phyloP scores from a whole-genome alignment of 2,329 filamentous ascomycete genomes.

The Botryotinia convoluta region DNA sequence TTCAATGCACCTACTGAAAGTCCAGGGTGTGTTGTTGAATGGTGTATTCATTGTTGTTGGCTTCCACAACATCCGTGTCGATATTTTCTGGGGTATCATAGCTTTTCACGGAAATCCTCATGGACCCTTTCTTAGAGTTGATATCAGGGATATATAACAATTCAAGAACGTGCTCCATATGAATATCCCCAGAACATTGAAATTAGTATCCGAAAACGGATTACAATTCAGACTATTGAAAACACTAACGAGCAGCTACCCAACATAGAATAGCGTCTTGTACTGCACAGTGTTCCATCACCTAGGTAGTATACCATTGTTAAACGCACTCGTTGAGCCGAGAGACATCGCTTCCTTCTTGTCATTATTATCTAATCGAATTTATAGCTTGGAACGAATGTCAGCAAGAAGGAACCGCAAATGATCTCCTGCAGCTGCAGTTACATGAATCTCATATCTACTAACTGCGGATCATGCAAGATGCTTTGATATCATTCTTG shows the following conservation, averaged over 20 bases:
- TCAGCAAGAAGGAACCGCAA: neutral
- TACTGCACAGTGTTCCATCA: neutral
- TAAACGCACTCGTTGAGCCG: neutral
- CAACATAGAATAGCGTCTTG: neutral
- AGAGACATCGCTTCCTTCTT: neutral
- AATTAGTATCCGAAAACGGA: neutral
- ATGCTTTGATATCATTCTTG: neutral
- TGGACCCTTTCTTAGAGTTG: neutral
- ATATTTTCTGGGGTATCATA: neutral
- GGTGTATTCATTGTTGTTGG: neutral
- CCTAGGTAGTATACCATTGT: neutral
- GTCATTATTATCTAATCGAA: neutral
- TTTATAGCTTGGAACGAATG: neutral
- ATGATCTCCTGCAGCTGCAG: neutral
- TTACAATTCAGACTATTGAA: neutral
- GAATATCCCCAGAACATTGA: neutral
- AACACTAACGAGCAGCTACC: neutral
- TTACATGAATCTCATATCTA: neutral
- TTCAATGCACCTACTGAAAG: neutral
- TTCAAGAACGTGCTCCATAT: neutral
- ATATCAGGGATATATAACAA: neutral
- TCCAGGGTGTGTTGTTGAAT: neutral
- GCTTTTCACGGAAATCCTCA: neutral
- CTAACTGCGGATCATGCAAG: neutral
- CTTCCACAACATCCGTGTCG: neutral